Evolutionary conservation across 75 land plant genomes (phyloP), one percentile per base, ranked within the genome.

Genomic region (Sequoiadendron giganteum): DNA sequence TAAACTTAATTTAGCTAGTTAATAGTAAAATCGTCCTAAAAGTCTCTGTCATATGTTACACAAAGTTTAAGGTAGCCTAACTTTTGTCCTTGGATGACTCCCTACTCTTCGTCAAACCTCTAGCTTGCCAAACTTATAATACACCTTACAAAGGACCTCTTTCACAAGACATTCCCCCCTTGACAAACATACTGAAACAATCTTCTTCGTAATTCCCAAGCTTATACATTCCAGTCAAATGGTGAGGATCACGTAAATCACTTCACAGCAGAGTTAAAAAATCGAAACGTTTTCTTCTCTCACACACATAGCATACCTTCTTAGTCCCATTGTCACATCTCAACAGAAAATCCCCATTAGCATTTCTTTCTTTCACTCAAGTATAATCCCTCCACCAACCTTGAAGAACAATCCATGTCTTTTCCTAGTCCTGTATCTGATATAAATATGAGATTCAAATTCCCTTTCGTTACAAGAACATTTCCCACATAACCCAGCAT

Each of bases 331-430:
- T 30, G 21, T 65, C 9, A 65, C 38, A 32, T 75, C 13, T 30
- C 38, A 75, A 75, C 14, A 72, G 30, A 30, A 70, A 75, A 75
- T 75, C 34, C 34, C 32, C 32, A 7, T 72, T 8, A 4, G 5
- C 25, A 19, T 75, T 34, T 34, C 0, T 75, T 75, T 32, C 76
- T 72, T 75, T 75, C 77, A 75, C 77, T 75, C 77, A 75, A 75
- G 34, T 75, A 34, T 14, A 75, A 82, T 45, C 30, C 11, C 0
- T 82, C 13, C 52, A 45, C 49, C 84, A 82, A 82, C 54, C 82
- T 28, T 82, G 32, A 82, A 25, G 84, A 82, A n/a, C 84, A 42
- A 82, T 47, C 52, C 84, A 82, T 82, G 32, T 82, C 49, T 25
- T 42, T 40, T 45, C 84, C 13, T 47, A 34, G 77, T 32, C 70